These are phyloP conservation scores for Penicillium malachiteum DNA, from an alignment of 495 filamentous ascomycete species.

Conservation along the genomic window DNA sequence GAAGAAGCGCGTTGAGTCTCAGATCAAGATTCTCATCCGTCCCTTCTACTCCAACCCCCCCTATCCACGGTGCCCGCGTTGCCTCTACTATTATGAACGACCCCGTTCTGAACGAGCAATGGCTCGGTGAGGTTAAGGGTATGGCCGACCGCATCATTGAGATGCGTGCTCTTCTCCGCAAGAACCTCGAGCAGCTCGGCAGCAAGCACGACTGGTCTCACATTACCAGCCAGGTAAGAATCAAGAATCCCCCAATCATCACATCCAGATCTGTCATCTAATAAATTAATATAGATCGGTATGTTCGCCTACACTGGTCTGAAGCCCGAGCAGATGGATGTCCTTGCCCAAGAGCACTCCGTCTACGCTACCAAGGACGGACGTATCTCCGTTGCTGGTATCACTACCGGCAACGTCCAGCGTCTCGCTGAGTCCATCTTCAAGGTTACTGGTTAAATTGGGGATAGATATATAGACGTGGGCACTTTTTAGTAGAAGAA, in stretches of 20 bases:
- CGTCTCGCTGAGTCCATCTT: constrained; percentile 92
- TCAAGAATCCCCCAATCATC: too few relatives aligned
- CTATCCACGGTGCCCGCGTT: constrained; percentile 92
- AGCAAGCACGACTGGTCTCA: constrained; percentile 97
- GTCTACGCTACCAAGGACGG: constrained; percentile 98
- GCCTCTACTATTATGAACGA: constrained; percentile 92
- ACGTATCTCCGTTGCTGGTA: constrained; percentile 94
- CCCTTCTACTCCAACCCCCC: constrained; percentile 98
- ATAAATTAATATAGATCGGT: constrained; percentile 58
- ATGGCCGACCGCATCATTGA: constrained; percentile 99
- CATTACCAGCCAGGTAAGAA: constrained; percentile 73
- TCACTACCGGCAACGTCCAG: constrained; percentile 89
- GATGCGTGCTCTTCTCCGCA: constrained; percentile 91
- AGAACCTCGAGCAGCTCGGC: constrained; percentile 89
- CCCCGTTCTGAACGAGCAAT: constrained; percentile 81
- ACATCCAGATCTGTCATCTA: neutral
- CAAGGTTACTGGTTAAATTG: constrained; percentile 72
- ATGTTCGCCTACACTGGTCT: constrained; percentile 99
- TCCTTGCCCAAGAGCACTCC: constrained; percentile 92
- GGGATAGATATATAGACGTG: constrained; percentile 1
- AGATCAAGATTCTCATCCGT: constrained; percentile 97
- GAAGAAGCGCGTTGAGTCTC: constrained; percentile 94
- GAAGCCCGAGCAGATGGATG: constrained; percentile 88
- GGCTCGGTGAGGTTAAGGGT: constrained; percentile 94
- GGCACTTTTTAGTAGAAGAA: neutral